phyloP scores from a whole-genome alignment of 371 early-diverging fungal genomes.

The Apophysomyces elegans region DNA sequence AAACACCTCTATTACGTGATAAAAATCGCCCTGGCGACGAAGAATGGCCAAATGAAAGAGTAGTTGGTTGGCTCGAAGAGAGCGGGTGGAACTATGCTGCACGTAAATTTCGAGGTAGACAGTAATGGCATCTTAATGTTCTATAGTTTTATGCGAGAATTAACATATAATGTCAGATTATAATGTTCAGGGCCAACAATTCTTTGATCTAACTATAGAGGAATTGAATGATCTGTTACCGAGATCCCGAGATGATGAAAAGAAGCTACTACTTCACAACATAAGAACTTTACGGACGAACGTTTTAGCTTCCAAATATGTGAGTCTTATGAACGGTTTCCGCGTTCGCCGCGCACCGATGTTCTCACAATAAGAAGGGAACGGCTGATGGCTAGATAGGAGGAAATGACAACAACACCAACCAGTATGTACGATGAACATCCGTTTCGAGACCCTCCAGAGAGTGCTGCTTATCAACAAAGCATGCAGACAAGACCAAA shows the following conservation, averaged over 20 bases:
- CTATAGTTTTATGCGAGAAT: not conserved
- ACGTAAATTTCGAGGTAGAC: slow-evolving; percentile 22
- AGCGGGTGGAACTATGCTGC: slow-evolving; percentile 19
- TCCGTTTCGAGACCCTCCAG: slow-evolving; percentile 4
- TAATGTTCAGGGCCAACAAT: slow-evolving; percentile 26
- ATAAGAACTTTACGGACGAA: slow-evolving; percentile 29
- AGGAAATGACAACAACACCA: not conserved
- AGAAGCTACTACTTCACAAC: slow-evolving; percentile 29
- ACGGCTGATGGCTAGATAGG: slow-evolving; percentile 8
- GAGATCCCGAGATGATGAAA: slow-evolving; percentile 30
- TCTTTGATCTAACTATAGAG: slow-evolving; percentile 19
- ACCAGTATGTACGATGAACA: not conserved
- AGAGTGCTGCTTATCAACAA: slow-evolving; percentile 4
- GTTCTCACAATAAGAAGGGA: not conserved
- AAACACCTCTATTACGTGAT: slow-evolving; percentile 7
- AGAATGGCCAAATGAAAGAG: slow-evolving; percentile 30
- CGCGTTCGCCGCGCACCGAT: not conserved
- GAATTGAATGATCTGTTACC: slow-evolving; percentile 23
- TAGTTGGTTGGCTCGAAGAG: slow-evolving; percentile 27
- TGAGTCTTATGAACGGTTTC: slow-evolving; percentile 9
- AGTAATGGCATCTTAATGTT: not conserved
- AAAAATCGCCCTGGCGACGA: not conserved
- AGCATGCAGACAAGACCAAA: slow-evolving; percentile 10
- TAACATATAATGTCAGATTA: slow-evolving; percentile 15
- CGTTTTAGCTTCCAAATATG: slow-evolving; percentile 10